Evolutionary conservation across 257 asterid genomes (phyloP).

Genomic region (Solanum pimpinellifolium): DNA sequence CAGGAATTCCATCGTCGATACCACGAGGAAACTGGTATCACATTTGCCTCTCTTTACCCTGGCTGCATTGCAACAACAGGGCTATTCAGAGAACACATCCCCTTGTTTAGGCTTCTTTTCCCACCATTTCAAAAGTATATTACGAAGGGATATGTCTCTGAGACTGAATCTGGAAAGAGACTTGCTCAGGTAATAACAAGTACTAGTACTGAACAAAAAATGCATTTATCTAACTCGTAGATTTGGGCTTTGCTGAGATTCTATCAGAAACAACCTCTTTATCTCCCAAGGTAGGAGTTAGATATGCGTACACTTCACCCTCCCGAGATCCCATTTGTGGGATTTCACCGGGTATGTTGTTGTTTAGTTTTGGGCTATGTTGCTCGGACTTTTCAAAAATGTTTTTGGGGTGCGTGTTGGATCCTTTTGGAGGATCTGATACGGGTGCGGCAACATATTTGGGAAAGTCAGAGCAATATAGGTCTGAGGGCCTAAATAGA

Average conservation of each 20-base stretch:
- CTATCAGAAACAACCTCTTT: neutral
- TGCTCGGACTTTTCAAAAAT: neutral
- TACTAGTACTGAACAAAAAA: neutral
- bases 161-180: constrained; percentile 81
- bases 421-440: neutral
- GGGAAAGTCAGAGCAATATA: neutral
- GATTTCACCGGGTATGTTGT: neutral
- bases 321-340: neutral
- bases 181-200: constrained; percentile 60
- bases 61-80: constrained; percentile 97
- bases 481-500: neutral
- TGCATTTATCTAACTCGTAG: neutral
- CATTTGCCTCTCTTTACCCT: constrained; percentile 81
- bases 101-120: constrained; percentile 73
- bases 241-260: neutral
- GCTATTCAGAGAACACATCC: constrained; percentile 81
- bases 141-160: constrained; percentile 87
- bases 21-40: constrained; percentile 85
- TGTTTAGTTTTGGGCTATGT: neutral
- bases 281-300: neutral
- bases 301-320: neutral
- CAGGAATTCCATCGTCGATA: constrained; percentile 85
- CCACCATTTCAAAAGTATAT: constrained; percentile 86
- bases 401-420: neutral
- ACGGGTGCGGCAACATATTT: neutral